Evolutionary conservation across 2,329 filamentous ascomycete genomes (phyloP).

Genomic region (Aquanectria penicillioides): DNA sequence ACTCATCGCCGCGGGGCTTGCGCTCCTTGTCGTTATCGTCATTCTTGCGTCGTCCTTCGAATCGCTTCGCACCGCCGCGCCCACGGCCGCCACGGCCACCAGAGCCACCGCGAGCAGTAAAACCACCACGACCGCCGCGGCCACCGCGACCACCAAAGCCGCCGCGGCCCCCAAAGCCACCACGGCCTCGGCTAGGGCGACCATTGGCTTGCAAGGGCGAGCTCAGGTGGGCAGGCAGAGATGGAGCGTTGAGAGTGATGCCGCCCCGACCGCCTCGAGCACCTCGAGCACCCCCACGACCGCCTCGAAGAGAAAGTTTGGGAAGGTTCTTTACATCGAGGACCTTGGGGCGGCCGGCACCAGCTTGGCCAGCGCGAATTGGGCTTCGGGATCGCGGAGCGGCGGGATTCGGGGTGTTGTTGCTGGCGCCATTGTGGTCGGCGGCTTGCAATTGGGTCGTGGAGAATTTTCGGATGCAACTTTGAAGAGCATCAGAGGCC

Average conservation of each 20-base stretch:
- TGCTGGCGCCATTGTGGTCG: conserved; percentile 37
- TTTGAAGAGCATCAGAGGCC: conserved; percentile 44
- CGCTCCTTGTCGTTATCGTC: conserved; percentile 40
- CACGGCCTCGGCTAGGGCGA: not conserved
- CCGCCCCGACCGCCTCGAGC: not conserved
- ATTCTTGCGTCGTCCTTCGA: conserved; percentile 32
- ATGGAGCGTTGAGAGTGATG: not conserved
- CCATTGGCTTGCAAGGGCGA: not conserved
- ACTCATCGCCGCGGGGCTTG: conserved; percentile 37
- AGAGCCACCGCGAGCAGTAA: not conserved
- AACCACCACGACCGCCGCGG: conserved; percentile 20
- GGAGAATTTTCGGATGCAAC: conserved; percentile 51
- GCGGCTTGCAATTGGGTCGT: conserved; percentile 49
- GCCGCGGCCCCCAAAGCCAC: conserved; percentile 3
- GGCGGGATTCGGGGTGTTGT: conserved; percentile 39
- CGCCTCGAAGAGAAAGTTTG: conserved; percentile 28
- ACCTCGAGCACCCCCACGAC: conserved; percentile 16
- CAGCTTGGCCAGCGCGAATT: conserved; percentile 8
- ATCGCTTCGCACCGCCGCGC: conserved; percentile 27
- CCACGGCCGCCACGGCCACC: conserved; percentile 16
- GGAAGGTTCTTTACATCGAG: conserved; percentile 53
- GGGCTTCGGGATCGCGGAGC: conserved; percentile 38
- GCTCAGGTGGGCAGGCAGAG: not conserved
- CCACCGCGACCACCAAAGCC: conserved; percentile 29
- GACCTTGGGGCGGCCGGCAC: conserved; percentile 44